Base-by-base conservation (phyloP, 805 yeast species). In the Saccharomycopsis amapae region DNA sequence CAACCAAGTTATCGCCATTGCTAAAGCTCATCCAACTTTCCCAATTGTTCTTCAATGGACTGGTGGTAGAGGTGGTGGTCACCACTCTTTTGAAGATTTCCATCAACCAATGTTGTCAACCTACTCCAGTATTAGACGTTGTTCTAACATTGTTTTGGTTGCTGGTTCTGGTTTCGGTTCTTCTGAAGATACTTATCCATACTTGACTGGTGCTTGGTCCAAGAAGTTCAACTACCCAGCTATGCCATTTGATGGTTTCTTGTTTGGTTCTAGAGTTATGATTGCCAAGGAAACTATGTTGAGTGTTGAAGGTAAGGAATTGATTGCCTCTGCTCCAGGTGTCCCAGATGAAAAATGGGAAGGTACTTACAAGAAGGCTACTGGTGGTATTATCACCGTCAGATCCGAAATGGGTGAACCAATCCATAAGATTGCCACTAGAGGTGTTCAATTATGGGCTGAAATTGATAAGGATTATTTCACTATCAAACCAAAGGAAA, bases 21-120 rank as follows among this genome's bases (percentile, higher is more conserved):
- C 99, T 45, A 86, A 85, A 62, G 89, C 95, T 41, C 95, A 89
- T 69, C 98, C 98, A 55, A 70, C 65, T 53, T 93, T 93, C 89
- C 99, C 98, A 54, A 87, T 93, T 60, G 90, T 93, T 46, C 71
- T 93, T 58, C 98, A 93, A 73, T 93, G 99, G 99, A 93, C 99
- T 50, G 98, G 97, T 76, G 99, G 99, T 67, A 89, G 99, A 77
- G 99, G 97, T 72, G 99, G 99, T 77, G 99, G 99, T 62, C 99
- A 93, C 66, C 99, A 93, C 68, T 90, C 97, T 42, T 93, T 80
- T 62, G 99, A 93, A 75, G 99, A 93, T 71, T 88, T 90, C 93
- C 98, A 93, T 67, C 90, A 89, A 62, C 97, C 98, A 56, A 77
- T 93, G 56, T 71, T 93, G 62, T 96, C 87, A 67, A 93, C 93